Evolutionary conservation across 2,329 filamentous ascomycete genomes (phyloP).

Genomic region (Grosmannia penicillata): DNA sequence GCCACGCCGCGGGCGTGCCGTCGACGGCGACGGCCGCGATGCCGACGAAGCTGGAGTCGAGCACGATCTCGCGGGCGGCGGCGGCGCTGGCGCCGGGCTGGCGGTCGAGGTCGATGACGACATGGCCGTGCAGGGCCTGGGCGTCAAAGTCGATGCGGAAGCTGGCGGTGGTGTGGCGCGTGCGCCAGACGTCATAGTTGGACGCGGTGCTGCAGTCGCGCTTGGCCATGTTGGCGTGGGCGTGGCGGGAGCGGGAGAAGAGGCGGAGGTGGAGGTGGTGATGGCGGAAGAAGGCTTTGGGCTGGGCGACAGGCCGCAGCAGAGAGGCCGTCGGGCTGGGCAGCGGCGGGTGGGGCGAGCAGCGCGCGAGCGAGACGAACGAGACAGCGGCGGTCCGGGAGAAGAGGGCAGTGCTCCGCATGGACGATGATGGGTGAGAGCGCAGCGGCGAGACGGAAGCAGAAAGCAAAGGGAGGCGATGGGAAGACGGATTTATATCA

Average conservation of each 20-base stretch:
- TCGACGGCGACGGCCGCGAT: slow-evolving; percentile 59
- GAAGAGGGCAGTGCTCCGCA: no score
- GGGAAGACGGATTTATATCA: no score
- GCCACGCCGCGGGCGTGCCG: slow-evolving; percentile 49
- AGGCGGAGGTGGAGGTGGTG: neutral
- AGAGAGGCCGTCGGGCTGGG: neutral
- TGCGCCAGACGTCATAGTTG: slow-evolving; percentile 83
- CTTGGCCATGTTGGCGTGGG: slow-evolving; percentile 2
- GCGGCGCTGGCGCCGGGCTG: slow-evolving; percentile 42
- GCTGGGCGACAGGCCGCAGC: neutral
- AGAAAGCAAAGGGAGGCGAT: no score
- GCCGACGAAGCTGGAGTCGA: slow-evolving; percentile 77
- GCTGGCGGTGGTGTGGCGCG: slow-evolving; percentile 67
- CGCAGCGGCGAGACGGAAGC: no score
- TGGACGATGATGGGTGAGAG: no score
- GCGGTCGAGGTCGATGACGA: slow-evolving; percentile 62
- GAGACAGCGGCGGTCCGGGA: no score
- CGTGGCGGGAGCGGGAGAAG: neutral
- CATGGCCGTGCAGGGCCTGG: slow-evolving; percentile 62
- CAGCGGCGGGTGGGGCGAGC: neutral
- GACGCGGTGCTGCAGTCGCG: slow-evolving; percentile 82
- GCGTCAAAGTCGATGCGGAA: slow-evolving; percentile 73
- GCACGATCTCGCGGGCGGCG: slow-evolving; percentile 45
- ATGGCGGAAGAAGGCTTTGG: neutral
- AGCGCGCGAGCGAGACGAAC: neutral